phyloP scores from a whole-genome alignment of 768 basidiomycete genomes.

The Hysterangium stoloniferum region DNA sequence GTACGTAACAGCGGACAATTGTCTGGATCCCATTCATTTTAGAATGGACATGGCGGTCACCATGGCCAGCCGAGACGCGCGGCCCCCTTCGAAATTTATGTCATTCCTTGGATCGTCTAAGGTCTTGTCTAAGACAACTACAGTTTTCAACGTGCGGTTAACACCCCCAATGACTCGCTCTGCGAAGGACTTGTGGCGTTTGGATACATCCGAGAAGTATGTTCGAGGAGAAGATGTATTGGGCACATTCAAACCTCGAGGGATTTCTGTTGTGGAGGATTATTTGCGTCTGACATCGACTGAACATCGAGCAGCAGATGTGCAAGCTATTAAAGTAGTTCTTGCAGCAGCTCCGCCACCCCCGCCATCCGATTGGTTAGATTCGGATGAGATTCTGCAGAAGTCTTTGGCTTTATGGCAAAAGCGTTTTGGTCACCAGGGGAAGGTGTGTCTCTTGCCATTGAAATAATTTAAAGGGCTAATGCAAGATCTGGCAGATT shows the following conservation, averaged over 20 bases:
- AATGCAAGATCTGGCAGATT: constrained; percentile 46
- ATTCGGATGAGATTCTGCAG: constrained; percentile 49
- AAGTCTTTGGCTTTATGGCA: constrained; percentile 78
- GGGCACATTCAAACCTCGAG: constrained; percentile 78
- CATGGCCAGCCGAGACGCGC: constrained; percentile 78
- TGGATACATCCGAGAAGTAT: constrained; percentile 93
- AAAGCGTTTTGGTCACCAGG: constrained; percentile 66
- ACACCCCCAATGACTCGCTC: constrained; percentile 81
- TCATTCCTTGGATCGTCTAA: constrained; percentile 73
- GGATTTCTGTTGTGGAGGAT: constrained; percentile 85
- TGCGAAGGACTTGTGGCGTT: constrained; percentile 84
- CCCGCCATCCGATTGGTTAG: constrained; percentile 26
- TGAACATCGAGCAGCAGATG: constrained; percentile 76
- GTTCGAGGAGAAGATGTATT: constrained; percentile 87
- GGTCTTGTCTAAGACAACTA: constrained; percentile 68
- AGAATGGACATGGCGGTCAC: constrained; percentile 78
- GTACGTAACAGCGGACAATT: constrained; percentile 75
- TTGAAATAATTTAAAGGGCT: constrained; percentile 3
- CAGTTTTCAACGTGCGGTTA: constrained; percentile 76
- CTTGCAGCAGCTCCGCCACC: constrained; percentile 36
- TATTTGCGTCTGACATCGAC: constrained; percentile 63
- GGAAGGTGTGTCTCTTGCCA: constrained; percentile 50
- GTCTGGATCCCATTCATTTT: constrained; percentile 83
- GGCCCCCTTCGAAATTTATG: constrained; percentile 70
- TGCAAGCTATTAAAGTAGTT: constrained; percentile 78